Evolutionary conservation across 2,329 filamentous ascomycete species (phyloP).

Genomic region (Xylaria sp.): DNA sequence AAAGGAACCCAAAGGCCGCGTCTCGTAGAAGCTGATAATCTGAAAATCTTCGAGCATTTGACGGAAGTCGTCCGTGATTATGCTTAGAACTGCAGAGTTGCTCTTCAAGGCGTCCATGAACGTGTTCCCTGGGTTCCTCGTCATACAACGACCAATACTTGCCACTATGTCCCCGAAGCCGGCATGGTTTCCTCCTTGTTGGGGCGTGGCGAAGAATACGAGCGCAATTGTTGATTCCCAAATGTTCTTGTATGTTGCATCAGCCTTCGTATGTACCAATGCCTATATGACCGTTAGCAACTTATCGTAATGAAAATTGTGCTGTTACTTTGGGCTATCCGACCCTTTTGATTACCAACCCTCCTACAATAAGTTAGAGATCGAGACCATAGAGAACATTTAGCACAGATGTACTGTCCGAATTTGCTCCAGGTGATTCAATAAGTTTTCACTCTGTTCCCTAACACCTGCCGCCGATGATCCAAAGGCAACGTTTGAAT

Average conservation of each 20-base stretch:
- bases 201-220: conserved; percentile 22
- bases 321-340: neutral
- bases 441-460: conserved; percentile 13
- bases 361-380: conserved; percentile 12
- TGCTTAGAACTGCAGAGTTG: neutral
- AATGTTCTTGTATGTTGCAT: conserved; percentile 9
- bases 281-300: conserved; percentile 2
- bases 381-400: neutral
- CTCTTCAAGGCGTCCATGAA: conserved; percentile 15
- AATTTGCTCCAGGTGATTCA: conserved; percentile 12
- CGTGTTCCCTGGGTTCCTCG: neutral
- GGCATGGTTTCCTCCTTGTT: conserved; percentile 6
- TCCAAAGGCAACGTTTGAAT: conserved; percentile 13
- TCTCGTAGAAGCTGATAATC: conserved; percentile 26
- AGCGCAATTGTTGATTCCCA: conserved; percentile 23
- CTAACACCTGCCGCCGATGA: conserved; percentile 2
- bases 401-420: neutral
- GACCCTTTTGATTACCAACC: conserved; percentile 13
- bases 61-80: conserved; percentile 16
- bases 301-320: neutral
- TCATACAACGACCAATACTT: neutral
- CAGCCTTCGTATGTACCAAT: conserved; percentile 14
- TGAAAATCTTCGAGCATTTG: conserved; percentile 22
- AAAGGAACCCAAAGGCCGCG: conserved; percentile 3
- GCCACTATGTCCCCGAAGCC: conserved; percentile 3